phyloP scores from a whole-genome alignment of 202 grass and related monocot species.

The Setaria viridis region DNA sequence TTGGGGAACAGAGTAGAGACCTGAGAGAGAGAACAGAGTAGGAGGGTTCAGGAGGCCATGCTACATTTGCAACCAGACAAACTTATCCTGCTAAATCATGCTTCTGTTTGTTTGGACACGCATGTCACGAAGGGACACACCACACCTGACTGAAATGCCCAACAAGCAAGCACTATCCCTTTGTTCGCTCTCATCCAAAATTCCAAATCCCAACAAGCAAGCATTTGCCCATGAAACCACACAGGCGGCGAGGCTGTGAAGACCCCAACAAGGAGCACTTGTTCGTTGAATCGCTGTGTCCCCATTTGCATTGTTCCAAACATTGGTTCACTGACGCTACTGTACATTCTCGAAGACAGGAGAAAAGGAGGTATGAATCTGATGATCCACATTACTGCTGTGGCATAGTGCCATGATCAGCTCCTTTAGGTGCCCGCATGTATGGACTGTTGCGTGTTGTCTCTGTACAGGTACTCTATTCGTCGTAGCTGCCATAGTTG shows the following conservation, averaged over 20 bases:
- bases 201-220: too few relatives aligned
- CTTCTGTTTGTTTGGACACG: constrained; percentile 13
- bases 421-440: background rate
- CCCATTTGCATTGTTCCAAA: background rate
- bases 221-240: too few relatives aligned
- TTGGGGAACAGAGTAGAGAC: too few relatives aligned
- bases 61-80: too few relatives aligned
- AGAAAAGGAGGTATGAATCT: background rate
- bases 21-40: too few relatives aligned
- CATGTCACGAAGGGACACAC: constrained; percentile 8
- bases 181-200: background rate
- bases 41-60: too few relatives aligned
- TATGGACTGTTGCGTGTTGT: background rate
- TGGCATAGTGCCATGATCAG: background rate
- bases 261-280: too few relatives aligned
- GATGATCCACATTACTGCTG: background rate
- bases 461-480: background rate
- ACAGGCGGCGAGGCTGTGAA: too few relatives aligned
- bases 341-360: background rate
- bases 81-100: background rate
- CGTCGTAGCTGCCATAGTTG: background rate
- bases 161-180: background rate
- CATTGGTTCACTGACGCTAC: background rate
- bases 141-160: background rate
- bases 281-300: too few relatives aligned